Evolutionary conservation across 345 rosid species (phyloP), one percentile per base, ranked within the genome.

Genomic region (Eucalyptus regnans): DNA sequence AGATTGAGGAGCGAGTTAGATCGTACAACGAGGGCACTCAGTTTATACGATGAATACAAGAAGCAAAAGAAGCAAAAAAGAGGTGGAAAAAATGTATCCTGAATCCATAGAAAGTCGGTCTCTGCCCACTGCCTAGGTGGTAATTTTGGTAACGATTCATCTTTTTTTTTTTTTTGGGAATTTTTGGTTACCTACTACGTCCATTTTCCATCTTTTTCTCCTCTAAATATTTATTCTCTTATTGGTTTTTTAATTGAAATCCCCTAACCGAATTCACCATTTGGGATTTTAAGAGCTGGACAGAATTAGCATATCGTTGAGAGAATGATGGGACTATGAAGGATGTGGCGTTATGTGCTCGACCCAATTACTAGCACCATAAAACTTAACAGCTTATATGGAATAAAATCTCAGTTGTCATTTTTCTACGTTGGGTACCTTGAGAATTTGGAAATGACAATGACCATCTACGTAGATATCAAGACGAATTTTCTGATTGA

Each of bases 1-100:
- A 94, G 92, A 88, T 89, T 93, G 91, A 93, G 95, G 64, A 68
- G 85, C 20, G 95, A 94, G 87, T 88, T 92, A 84, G 93, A 93
- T 85, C 90, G 86, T 9, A 84, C 94, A 5, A 88, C 80, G 0
- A 84, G 90, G 64, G 89, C 93, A 52, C 91, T 95, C 23, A 91
- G 90, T 46, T 90, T 94, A 37, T 91, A 94, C 60, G 96, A 94
- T 81, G 93, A 93, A 87, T 93, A 92, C 44, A 92, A 92, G 94
- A 90, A 92, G 89, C 92, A 89, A 86, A 94, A 93, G 93, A 91
- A 91, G 88, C 92, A 89, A 86, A 86, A 66, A 89, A 88, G 88
- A 91, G 48, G 90, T 79, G 86, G 58, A 88, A 90, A 88, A 76
- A 9, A 10, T 12, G 27, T 76, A 37, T 76, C 46, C 46, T 76